Base-by-base conservation (phyloP, 1,284 basidiomycete genomes). In the Irpex sp. region DNA sequence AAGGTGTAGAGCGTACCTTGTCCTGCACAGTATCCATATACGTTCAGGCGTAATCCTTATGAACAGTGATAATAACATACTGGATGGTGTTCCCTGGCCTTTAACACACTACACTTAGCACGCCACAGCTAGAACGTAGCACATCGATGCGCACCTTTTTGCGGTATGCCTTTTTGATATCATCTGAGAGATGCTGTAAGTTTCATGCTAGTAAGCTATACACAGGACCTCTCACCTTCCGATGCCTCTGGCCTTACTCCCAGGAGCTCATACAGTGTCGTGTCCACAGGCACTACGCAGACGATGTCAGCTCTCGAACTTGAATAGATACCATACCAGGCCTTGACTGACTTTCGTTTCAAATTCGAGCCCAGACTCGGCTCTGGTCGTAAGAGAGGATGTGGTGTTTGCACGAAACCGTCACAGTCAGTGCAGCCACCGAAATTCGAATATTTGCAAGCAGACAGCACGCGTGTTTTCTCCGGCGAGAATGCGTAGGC, bases 81-180 rank as follows among this genome's bases (percentile, higher is more conserved):
- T 49, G 94, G 94, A 76, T 96, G 94, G 72, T 94, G 92, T 76
- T 93, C 87, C 77, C 91, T 92, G 56, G 94, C 94, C 92, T 94
- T 68, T 13, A 64, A 67, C 17, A 54, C 58, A 60, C 60, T 26
- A 57, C 8, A 60, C 59, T 64, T 44, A 38, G 59, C 54, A 59
- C 66, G 31, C 8, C 13, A 52, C 51, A 48, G 13, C 31, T 21
- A 11, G 7, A n/a, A 34, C 15, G 6, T 40, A 26, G 31, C 58
- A 21, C 31, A 66, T 59, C 51, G 62, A 54, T 40, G 69, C 69
- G 61, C 71, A 91, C 93, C 87, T 94, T 95, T 79, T 86, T 91
- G 74, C 91, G 89, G 74, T 97, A 97, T 5, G 94, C 95, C 73
- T 92, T 93, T 78, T 96, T 96, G 73, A 97, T 93, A 68, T 97